Evolutionary conservation across 2,329 filamentous ascomycete genomes (phyloP), one percentile per base, ranked within the genome.

Genomic region (Alternaria arborescens): DNA sequence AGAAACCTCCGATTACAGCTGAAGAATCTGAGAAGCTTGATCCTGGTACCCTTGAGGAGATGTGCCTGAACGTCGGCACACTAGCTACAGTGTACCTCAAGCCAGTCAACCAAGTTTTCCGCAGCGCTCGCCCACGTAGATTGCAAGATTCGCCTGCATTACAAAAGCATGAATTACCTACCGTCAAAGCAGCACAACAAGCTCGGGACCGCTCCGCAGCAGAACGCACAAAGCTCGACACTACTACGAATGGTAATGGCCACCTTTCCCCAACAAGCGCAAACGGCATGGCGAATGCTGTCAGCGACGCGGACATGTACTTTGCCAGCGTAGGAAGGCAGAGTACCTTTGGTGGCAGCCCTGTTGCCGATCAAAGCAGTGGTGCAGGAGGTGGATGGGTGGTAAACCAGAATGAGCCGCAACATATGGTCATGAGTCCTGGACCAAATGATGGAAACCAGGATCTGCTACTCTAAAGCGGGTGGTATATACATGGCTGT

Each of bases 31-130:
- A 99, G 81, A 94, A 94, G 68, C 86, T 99, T 3, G 95, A 99
- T 75, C 90, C 94, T 0, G 85, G 87, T 46, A 99, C 95, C 0
- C 85, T 99, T 8, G 95, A 99, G 80, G 95, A 99, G 78, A 94
- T 99, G 87, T 98, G 95, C 74, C 86, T 99, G 61, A 96, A 94
- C 70, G 94, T 99, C 46, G 95, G 95, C 67, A 98, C 95, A 0
- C 85, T 99, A 4, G 95, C 95, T 4, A 99, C 95, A 0, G 94
- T 99, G 52, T 99, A 99, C 79, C 87, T 99, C 51, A 99, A 99
- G 79, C 95, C 95, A 4, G 94, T 99, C 6, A 93, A 98, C 77
- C 94, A 95, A 55, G 95, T 99, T 10, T 99, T 99, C 84, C 90
- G 95, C 58, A 90, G 90, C 18, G 94, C 95, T 12, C 87, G 95